Conservation (phyloP, 805 yeast genomes). For the Candida ovalis region DNA sequence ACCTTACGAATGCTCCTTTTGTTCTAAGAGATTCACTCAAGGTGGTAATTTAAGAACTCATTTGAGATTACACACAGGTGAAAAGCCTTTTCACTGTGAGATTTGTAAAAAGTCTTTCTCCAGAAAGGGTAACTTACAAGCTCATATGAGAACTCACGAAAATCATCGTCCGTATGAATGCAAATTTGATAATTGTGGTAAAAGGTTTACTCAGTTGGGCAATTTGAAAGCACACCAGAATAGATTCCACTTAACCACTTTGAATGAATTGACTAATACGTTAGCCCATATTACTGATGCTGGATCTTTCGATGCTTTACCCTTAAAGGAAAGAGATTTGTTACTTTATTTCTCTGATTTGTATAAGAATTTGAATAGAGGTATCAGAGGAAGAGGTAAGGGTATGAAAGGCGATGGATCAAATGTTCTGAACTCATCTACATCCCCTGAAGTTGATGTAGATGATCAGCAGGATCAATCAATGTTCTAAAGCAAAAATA, state of each 20-base stretch:
- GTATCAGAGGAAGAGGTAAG: slow-evolving; percentile 88
- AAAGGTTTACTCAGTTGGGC: slow-evolving; percentile 87
- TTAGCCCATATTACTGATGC: slow-evolving; percentile 60
- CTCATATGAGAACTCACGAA: slow-evolving; percentile 80
- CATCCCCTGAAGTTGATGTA: neutral
- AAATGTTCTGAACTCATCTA: neutral
- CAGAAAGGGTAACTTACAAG: slow-evolving; percentile 87
- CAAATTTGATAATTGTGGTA: slow-evolving; percentile 75
- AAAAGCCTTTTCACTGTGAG: slow-evolving; percentile 81
- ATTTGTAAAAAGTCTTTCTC: slow-evolving; percentile 75
- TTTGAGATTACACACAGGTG: slow-evolving; percentile 83
- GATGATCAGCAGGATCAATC: neutral
- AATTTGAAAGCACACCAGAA: slow-evolving; percentile 93
- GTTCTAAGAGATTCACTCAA: slow-evolving; percentile 82
- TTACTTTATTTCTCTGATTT: slow-evolving; percentile 75
- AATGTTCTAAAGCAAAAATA: neutral
- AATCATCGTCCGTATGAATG: slow-evolving; percentile 77
- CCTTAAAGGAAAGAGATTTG: slow-evolving; percentile 62
- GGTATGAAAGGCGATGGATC: slow-evolving; percentile 7
- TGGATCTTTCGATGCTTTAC: slow-evolving; percentile 40
- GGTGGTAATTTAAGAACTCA: slow-evolving; percentile 90
- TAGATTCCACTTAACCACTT: slow-evolving; percentile 72
- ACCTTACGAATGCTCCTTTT: slow-evolving; percentile 75
- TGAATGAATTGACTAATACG: slow-evolving; percentile 61
- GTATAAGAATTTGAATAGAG: slow-evolving; percentile 85